phyloP scores from a whole-genome alignment of 495 filamentous ascomycete species.

The Penicillium mononematosum region DNA sequence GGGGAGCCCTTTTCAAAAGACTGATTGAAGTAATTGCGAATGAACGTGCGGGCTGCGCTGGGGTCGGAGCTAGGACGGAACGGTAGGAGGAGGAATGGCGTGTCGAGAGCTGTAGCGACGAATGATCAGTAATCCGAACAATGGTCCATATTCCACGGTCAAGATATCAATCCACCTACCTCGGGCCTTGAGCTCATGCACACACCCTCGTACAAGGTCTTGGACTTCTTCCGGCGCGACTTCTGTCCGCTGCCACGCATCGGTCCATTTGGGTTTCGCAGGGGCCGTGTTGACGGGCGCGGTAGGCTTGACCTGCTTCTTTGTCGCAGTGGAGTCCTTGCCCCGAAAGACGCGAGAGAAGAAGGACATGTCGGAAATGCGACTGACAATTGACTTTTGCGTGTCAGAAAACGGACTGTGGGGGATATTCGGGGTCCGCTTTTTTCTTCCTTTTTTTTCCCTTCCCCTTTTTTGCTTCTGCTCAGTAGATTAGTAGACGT shows the following conservation, averaged over 20 bases:
- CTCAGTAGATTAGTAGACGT: slow-evolving; percentile 15
- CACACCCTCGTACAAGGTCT: slow-evolving; percentile 79
- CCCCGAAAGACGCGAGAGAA: slow-evolving; percentile 72
- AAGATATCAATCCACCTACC: slow-evolving; percentile 56
- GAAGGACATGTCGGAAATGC: slow-evolving; percentile 49
- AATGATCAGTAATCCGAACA: slow-evolving; percentile 41
- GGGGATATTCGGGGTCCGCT: slow-evolving; percentile 12
- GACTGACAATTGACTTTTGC: slow-evolving; percentile 15
- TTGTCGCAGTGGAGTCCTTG: slow-evolving; percentile 60
- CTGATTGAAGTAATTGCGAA: slow-evolving; percentile 86
- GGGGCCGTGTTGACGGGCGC: slow-evolving; percentile 46
- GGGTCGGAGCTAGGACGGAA: slow-evolving; percentile 92
- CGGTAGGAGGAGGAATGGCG: slow-evolving; percentile 91
- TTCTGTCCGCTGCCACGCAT: slow-evolving; percentile 83
- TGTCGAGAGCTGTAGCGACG: slow-evolving; percentile 66
- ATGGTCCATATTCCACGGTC: slow-evolving; percentile 27
- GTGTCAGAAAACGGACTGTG: slow-evolving; percentile 11
- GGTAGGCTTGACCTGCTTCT: slow-evolving; percentile 57
- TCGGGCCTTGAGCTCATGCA: slow-evolving; percentile 88
- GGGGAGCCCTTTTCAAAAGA: slow-evolving; percentile 43
- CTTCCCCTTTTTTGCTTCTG: slow-evolving; percentile 10
- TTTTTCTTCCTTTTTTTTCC: slow-evolving; percentile 5
- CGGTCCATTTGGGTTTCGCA: slow-evolving; percentile 77
- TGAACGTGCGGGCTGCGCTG: slow-evolving; percentile 84
- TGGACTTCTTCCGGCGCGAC: slow-evolving; percentile 90